Evolutionary conservation across 495 filamentous ascomycete genomes (phyloP), one percentile per base, ranked within the genome.

Genomic region (Penicillium turbatum): DNA sequence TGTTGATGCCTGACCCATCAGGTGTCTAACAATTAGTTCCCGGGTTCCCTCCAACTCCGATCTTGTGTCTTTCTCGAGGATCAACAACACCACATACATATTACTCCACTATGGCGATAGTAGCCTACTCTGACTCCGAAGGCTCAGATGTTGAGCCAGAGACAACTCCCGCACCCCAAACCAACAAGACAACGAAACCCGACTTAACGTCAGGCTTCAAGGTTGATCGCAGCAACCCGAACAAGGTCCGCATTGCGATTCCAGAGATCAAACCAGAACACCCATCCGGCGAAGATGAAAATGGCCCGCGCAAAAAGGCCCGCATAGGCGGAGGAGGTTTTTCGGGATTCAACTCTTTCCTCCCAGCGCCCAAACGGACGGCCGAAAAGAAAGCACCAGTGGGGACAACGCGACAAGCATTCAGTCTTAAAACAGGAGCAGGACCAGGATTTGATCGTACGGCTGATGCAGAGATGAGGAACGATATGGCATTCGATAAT

Each of bases 41-140:
- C 15, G 19, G n/a, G n/a, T n/a, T n/a, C n/a, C 24, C 16, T 15
- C 37, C 16, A 30, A 12, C 26, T 15, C 27, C 21, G 21, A 24
- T 24, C 21, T 24, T 24, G 21, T n/a, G 21, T 17, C 6, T 9
- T 15, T 15, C 17, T 9, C 13, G 16, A 29, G 10, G 16, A 36
- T 15, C 19, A 48, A 36, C 32, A 4, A 34, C 19, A 1, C 19
- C 9, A 27, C 46, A 17, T 1, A 24, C 3, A 8, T 26, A 37
- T 29, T n/a, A n/a, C n/a, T 26, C 34, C 56, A 59, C 35, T 38
- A 95, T 93, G 89, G 82, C 73, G 26, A 73, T 93, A 27, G 88
- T 93, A 48, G 82, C 86, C 52, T 93, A 95, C 62, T 90, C 90
- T 30, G 90, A 93, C 60, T 95, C 89, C 0, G 91, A 95, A 57